Evolutionary conservation across 73 alveolate species (phyloP).

Genomic region (Strombidium stylifer): DNA sequence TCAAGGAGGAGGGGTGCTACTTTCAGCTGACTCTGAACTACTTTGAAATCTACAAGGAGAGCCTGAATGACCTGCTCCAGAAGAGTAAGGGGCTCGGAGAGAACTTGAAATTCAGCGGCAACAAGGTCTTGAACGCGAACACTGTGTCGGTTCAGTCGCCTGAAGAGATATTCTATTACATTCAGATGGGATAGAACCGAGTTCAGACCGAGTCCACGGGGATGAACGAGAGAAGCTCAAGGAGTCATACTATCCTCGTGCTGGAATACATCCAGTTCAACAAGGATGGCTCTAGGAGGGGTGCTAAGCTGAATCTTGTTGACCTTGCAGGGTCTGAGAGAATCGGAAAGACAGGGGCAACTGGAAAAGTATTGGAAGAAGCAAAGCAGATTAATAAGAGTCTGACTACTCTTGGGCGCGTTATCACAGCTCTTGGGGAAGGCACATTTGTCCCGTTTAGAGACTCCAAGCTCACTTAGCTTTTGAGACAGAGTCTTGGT

Average conservation of each 20-base stretch:
- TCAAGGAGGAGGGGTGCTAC: conserved; percentile 61
- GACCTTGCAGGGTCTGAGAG: conserved; percentile 98
- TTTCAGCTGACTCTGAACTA: conserved; percentile 89
- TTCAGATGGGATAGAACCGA: conserved; percentile 89
- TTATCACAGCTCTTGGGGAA: conserved; percentile 74
- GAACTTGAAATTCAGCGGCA: conserved; percentile 75
- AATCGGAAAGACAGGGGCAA: conserved; percentile 80
- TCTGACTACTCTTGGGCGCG: conserved; percentile 81
- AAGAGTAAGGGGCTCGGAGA: conserved; percentile 52
- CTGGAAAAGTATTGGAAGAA: conserved; percentile 73
- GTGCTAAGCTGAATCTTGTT: conserved; percentile 70
- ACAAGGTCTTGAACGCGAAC: conserved; percentile 81
- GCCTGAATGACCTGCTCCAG: conserved; percentile 67
- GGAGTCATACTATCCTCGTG: conserved; percentile 92
- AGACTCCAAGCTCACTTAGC: conserved; percentile 90
- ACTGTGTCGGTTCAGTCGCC: conserved; percentile 65
- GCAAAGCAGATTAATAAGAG: conserved; percentile 89
- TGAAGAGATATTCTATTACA: conserved; percentile 78
- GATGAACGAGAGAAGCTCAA: conserved; percentile 90
- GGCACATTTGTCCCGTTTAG: conserved; percentile 95
- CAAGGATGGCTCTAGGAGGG: conserved; percentile 6
- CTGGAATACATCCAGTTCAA: conserved; percentile 45
- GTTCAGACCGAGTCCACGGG: conserved; percentile 87
- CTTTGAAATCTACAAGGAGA: conserved; percentile 77
- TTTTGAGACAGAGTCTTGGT: conserved; percentile 87